Base-by-base conservation (phyloP, 495 filamentous ascomycete genomes). In the Penicillium paradoxum region DNA sequence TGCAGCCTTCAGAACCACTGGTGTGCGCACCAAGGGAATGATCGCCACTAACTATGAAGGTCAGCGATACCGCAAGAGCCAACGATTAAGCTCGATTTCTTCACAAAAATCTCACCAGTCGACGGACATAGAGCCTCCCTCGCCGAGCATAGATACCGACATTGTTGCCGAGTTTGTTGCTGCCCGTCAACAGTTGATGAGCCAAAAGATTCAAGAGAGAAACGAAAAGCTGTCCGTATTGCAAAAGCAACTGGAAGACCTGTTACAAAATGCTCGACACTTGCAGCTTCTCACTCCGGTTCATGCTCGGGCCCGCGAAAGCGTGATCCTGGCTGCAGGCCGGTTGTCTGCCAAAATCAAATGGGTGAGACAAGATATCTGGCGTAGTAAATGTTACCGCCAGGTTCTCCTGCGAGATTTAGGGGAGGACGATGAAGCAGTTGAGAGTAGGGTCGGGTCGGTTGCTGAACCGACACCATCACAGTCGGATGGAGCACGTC, bases 311-410 rank as follows among this genome's bases (percentile, higher is more conserved):
- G 91, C 90, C 6, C 77, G 93, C 47, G 93, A 97, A 60, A 80
- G 89, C 25, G 82, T 97, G 49, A 79, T 97, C 19, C 76, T 90
- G 58, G 86, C 89, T 29, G 95, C 93, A 13, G 91, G 84, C 3
- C 82, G 86, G 10, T 85, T 96, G 72, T 83, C 91, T 21, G 91
- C 91, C 6, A 91, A 93, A 59, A 73, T 97, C 33, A 92, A 95
- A 64, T 97, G 91, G 92, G 82, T 86, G 17, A 78, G 93, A 53
- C 90, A 91, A 66, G 91, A 96, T 55, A 92, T 96, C 11, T 97
- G 90, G 90, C 89, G 85, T 22, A 79, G 91, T 53, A 91, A 81
- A 64, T 97, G 91, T 55, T 90, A 97, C 67, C 85, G 85, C 45
- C 91, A 96, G 62, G 88, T 99, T 49, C 78, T 97, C 11, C 74